Percentiles rank a stretch among this genome's conserved stretches.
These are phyloP conservation scores for Helminthosporium solani DNA, from an alignment of 2,329 filamentous ascomycete species.

Conservation along the genomic window DNA sequence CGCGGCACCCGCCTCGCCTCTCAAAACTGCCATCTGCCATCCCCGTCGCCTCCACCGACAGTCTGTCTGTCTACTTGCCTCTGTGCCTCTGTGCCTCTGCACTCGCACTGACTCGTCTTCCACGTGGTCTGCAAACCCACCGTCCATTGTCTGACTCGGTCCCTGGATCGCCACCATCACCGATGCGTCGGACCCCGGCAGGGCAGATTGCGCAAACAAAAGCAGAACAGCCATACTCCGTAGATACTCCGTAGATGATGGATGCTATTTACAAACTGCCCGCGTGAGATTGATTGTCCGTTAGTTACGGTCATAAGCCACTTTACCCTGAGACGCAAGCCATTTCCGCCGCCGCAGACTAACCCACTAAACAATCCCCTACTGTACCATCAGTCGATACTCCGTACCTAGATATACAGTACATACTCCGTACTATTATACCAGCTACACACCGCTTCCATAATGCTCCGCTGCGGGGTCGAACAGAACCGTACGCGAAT, in stretches of 20 bases:
- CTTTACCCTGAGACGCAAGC: slow-evolving; percentile 23
- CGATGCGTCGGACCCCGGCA: slow-evolving; percentile 3
- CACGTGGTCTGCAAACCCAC: background rate
- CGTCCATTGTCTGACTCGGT: background rate
- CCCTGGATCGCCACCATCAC: background rate
- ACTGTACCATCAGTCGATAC: no score
- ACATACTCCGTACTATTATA: no score
- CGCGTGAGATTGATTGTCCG: slow-evolving; percentile 21
- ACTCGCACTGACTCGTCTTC: no score
- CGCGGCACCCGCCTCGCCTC: background rate
- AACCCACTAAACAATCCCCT: background rate
- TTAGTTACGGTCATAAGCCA: slow-evolving; percentile 18
- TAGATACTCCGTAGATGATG: no score
- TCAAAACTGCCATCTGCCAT: no score
- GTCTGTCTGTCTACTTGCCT: no score
- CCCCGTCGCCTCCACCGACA: no score
- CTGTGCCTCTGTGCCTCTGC: background rate
- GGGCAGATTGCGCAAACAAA: slow-evolving; percentile 18
- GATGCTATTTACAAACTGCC: no score
- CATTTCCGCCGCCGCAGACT: slow-evolving; percentile 16
- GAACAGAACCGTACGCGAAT: slow-evolving; percentile 1
- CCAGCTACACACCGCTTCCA: slow-evolving; percentile 14
- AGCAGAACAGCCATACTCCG: no score
- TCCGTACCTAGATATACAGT: no score
- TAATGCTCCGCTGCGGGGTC: slow-evolving; percentile 7